Base-by-base conservation (phyloP, 2,329 filamentous ascomycete genomes). In the Meredithiella fracta region DNA sequence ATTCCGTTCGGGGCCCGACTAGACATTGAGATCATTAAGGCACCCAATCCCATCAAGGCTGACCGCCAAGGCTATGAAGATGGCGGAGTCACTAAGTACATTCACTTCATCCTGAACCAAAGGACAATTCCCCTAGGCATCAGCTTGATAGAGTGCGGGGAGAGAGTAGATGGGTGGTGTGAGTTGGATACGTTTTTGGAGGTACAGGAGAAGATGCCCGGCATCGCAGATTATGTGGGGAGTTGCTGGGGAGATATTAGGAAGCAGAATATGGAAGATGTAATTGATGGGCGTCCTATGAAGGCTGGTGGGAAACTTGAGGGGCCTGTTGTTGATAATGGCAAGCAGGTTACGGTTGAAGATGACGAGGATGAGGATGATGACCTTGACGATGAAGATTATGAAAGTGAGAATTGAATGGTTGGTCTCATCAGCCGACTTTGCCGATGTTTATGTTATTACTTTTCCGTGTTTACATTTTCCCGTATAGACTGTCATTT, bases 81-180 rank as follows among this genome's bases (percentile, higher is more conserved):
- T 1, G 47, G 47, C 23, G 26, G 47, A 17, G 23, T 54, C 9
- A 87, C 82, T 0, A 78, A 71, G 54, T 89, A 89, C 65, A 72
- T 89, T 4, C 84, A 87, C 65, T 85, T 89, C 62, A 67, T 87
- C 1, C 72, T 87, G 47, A 87, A 87, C 65, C 83, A 87, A 67
- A 73, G 85, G 29, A 89, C 84, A 0, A 63, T 89, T 0, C 85
- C 85, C 1, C 69, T 89, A 0, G 81, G 83, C 5, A 67, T 67
- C 58, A 86, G 80, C 63, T 81, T 86, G 59, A 67, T 75, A 1
- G 76, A 80, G 58, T 89, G 85, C 62, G 82, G 77, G 40, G 64
- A 73, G 9, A 69, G 85, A 3, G 75, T 80, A 47, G 85, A 89
- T 65, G 85, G 85, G 0, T 89, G 85, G 84, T 89, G 85, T 64